phyloP scores from a whole-genome alignment of 495 filamentous ascomycete genomes.

The Hyphodiscus hymeniophilus region DNA sequence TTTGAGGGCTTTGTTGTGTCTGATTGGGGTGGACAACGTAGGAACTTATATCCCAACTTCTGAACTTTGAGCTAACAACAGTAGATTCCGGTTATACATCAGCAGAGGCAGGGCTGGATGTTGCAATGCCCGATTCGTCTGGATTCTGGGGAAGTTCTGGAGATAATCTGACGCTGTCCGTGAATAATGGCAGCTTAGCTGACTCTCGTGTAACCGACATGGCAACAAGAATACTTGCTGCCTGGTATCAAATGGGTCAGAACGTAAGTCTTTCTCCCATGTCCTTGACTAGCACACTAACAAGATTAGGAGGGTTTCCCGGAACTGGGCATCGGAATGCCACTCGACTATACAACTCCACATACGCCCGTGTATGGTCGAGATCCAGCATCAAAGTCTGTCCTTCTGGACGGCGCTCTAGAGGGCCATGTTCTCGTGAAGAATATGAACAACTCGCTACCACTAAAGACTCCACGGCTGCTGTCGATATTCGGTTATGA shows the following conservation, averaged over 20 bases:
- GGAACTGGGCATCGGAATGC: conserved; percentile 34
- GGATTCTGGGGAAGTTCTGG: conserved; percentile 50
- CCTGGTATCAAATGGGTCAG: conserved; percentile 47
- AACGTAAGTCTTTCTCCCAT: conserved; percentile 20
- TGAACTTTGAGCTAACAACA: background rate
- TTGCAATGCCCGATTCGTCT: conserved; percentile 69
- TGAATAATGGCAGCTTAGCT: conserved; percentile 40
- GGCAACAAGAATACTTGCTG: conserved; percentile 40
- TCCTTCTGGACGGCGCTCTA: conserved; percentile 36
- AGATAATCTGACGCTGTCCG: conserved; percentile 31
- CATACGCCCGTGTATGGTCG: conserved; percentile 42
- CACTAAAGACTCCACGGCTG: conserved; percentile 40
- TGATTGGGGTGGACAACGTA: conserved; percentile 58
- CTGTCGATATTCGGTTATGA: conserved; percentile 46
- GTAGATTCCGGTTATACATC: conserved; percentile 60
- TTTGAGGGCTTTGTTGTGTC: conserved; percentile 61
- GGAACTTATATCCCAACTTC: conserved; percentile 13
- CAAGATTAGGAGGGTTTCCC: conserved; percentile 43
- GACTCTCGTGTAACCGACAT: conserved; percentile 24
- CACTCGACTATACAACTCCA: conserved; percentile 41
- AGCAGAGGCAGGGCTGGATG: conserved; percentile 79
- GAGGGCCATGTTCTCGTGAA: conserved; percentile 57
- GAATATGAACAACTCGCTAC: conserved; percentile 46
- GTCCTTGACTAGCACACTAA: conserved; percentile 61
- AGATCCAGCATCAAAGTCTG: conserved; percentile 31